Evolutionary conservation across 108 stramenopile species (phyloP), one percentile per base, ranked within the genome.

Genomic region (Nitzschia sp.): DNA sequence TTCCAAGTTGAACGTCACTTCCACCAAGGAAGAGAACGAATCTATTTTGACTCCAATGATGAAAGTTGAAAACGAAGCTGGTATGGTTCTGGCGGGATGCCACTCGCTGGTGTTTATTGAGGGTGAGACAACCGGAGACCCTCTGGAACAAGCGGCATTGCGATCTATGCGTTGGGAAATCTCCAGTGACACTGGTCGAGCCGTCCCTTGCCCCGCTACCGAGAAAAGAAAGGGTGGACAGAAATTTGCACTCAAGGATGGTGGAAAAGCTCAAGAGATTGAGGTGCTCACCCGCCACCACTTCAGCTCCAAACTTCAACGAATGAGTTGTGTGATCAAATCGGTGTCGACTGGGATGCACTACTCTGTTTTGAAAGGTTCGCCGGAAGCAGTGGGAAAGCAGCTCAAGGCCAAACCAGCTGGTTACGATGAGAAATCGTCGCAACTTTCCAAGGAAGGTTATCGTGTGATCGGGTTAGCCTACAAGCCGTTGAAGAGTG

Each of bases 281-380:
- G 84, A 94, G 65, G 85, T 96, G 43, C 57, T 96, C 65, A 74
- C 85, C 9, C 77, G 98, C 11, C 96, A 97, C 80, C 98, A 99
- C 79, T 99, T 99, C 76, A 94, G 93, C 65, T 94, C 93, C 40
- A 95, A 95, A 68, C 77, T 99, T 55, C 98, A 99, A 74, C 66
- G 98, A 38, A 99, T 99, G 98, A 96, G 93, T 68, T 94, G 92
- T 57, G 93, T 99, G n/a, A 80, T 90, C 9, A 80, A 67, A 40
- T 80, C 81, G 53, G 63, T 73, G 22, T 51, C 64, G 42, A 65
- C 60, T 26, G 65, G 83, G 25, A 76, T 76, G 56, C 67, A 72
- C 39, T 94, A 81, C 74, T 80, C 92, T 12, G 91, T 98, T 42
- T 86, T 90, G 21, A 98, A 98, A 82, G 97, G 97, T 52, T 94